Base-by-base conservation (phyloP, 768 basidiomycete genomes). In the Crassisporium funariophilum region DNA sequence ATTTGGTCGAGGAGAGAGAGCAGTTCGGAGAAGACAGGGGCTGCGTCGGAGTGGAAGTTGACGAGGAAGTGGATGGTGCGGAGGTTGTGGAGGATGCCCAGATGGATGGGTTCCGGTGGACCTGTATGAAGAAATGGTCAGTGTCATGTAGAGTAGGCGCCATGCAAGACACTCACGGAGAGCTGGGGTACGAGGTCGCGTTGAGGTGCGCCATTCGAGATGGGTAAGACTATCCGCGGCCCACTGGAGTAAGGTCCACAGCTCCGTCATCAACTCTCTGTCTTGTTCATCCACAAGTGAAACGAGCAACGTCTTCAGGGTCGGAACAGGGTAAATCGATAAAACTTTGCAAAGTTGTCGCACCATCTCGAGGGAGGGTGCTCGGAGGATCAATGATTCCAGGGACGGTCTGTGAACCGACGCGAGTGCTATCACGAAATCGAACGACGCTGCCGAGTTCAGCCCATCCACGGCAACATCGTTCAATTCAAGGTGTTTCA, bases 161-260 rank as follows among this genome's bases (percentile, higher is more conserved):
- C n/a, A 41, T 10, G 33, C n/a, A 41, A 11, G 12, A n/a, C 11
- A 55, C 50, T 35, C 19, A 50, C 55, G 49, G 19, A 44, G 54
- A 3, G 50, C 56, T 21, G 49, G 23, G 4, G 42, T 43, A 17
- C 25, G 42, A 2, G 56, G 43, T n/a, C 53, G 19, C 15, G 47
- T 54, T 11, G 49, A 29, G 3, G 58, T 50, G 2, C 55, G 48
- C 58, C 58, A 59, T 21, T 53, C 50, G 8, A 59, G 31, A n/a
- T 44, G 45, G 3, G 43, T 49, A n/a, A 59, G 37, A n/a, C 42
- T 52, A 6, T 44, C 21, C 13, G 53, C 41, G 3, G 44, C 48
- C 58, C 58, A 59, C n/a, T 52, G 53, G 42, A 59, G 47, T 3
- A 59, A 19, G 13, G 35, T 44, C 58, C 58, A 59, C 2, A 59